Percentiles rank a stretch among this genome's conserved stretches.
Evolutionary conservation across 345 rosid species (phyloP).

Genomic region (Brassica napus): DNA sequence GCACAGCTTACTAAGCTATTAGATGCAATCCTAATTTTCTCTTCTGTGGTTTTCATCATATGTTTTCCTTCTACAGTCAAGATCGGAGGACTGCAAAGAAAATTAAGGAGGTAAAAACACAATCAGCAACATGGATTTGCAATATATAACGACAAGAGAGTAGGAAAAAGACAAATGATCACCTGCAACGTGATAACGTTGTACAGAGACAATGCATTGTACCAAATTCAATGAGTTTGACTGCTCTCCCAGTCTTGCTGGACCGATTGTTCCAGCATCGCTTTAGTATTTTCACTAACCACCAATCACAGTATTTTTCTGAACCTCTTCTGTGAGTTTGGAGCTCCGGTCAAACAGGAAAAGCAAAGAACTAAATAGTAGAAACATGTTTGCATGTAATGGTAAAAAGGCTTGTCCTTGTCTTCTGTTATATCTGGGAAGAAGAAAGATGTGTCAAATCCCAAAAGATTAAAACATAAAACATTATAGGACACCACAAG

Average conservation of each 20-base stretch:
- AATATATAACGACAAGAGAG: not conserved
- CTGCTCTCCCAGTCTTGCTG: not conserved
- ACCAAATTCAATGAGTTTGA: not conserved
- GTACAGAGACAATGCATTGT: not conserved
- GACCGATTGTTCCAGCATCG: not conserved
- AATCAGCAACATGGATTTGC: not conserved
- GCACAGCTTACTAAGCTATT: conserved; percentile 21
- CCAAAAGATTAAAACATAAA: not conserved
- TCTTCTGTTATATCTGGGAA: conserved; percentile 45
- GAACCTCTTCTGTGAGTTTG: not conserved
- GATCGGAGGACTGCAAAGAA: conserved; percentile 46
- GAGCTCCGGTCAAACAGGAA: too few relatives aligned
- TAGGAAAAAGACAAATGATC: conserved; percentile 10
- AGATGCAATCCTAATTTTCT: conserved; percentile 44
- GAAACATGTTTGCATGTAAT: not conserved
- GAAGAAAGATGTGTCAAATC: conserved; percentile 17
- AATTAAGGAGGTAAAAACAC: not conserved
- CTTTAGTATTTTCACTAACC: not conserved
- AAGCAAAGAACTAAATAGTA: too few relatives aligned
- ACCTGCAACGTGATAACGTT: conserved; percentile 37
- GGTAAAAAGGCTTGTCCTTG: not conserved
- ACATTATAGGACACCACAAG: not conserved
- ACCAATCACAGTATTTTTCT: not conserved
- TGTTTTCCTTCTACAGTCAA: conserved; percentile 51
- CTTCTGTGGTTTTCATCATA: conserved; percentile 42